phyloP scores from a whole-genome alignment of 1,139 yeast genomes.

The Geotrichum carabidarum region DNA sequence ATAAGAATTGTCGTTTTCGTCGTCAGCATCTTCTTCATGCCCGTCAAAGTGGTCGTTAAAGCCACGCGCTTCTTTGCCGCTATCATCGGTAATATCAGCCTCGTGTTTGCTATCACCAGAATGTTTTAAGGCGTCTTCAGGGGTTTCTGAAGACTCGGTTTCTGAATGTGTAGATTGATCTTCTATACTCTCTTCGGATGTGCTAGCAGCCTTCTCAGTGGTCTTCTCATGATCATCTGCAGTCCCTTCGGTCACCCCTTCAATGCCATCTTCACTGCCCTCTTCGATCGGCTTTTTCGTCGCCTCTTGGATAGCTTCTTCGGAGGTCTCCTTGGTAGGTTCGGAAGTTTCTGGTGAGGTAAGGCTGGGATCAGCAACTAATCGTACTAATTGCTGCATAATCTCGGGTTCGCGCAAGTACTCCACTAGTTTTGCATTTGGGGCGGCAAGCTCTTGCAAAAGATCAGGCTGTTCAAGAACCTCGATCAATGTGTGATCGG shows the following conservation, averaged over 20 bases:
- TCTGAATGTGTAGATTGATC: neutral
- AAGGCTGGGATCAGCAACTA: slow-evolving; percentile 46
- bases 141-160: neutral
- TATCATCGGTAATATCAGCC: neutral
- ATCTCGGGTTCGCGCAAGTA: slow-evolving; percentile 72
- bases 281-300: no score
- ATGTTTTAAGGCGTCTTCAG: neutral
- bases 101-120: neutral
- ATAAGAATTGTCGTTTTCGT: slow-evolving; percentile 23
- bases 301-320: no score
- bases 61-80: neutral
- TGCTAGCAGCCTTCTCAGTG: no score
- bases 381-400: slow-evolving; percentile 58
- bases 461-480: slow-evolving; percentile 82
- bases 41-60: neutral
- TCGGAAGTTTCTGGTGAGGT: neutral
- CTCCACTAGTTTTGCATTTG: slow-evolving; percentile 76
- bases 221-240: no score
- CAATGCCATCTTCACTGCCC: no score
- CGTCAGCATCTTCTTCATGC: slow-evolving; percentile 7
- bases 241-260: no score
- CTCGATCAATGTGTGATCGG: slow-evolving; percentile 54
- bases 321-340: slow-evolving; percentile 6
- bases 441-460: slow-evolving; percentile 74
- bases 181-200: neutral